Base-by-base conservation (phyloP, 2,329 filamentous ascomycete genomes). In the Dendryphion nanum region DNA sequence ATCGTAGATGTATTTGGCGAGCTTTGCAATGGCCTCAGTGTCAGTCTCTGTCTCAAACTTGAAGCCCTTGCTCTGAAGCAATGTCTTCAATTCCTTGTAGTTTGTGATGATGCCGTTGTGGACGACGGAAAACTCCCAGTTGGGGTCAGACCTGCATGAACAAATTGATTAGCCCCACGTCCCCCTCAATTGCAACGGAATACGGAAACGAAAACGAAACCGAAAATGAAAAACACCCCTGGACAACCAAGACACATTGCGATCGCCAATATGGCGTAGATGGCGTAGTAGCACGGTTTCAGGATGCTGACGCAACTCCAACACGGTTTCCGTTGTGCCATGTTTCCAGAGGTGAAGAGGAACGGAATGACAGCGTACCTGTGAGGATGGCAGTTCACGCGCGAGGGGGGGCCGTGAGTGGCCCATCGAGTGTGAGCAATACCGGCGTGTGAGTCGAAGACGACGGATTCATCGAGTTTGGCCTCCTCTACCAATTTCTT, bases 71-170 rank as follows among this genome's bases (percentile, higher is more conserved):
- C 79, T 79, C 73, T 85, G 81, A 55, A 98, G 80, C 49, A 98
- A 83, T 47, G 86, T 88, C 82, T 91, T 95, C 61, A 98, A 77
- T 75, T 98, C 93, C 80, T 98, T 98, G 82, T 98, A 98, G 81
- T 98, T 98, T 76, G 93, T 98, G 73, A 98, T 98, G 79, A 98
- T 98, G 66, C 93, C 93, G 74, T 98, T 98, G 85, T 98, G 93
- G 45, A 97, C 93, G 59, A 98, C 84, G 52, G 88, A 80, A 71
- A 98, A 98, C 74, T 98, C 86, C 89, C 91, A 98, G 61, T 75
- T 87, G 58, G 85, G 82, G 70, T 98, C 93, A 52, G 91, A 97
- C 71, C 90, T 94, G 44, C 16, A 33, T 19, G 33, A 29, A 16
- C 36, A 34, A 38, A 31, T 15, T n/a, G 30, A 42, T 61, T 48